A percentile compares a stretch with the other conserved stretches of the same genome.
These are phyloP conservation scores for Exophiala spinifera DNA, from an alignment of 2,329 filamentous ascomycete genomes.

Conservation along the genomic window DNA sequence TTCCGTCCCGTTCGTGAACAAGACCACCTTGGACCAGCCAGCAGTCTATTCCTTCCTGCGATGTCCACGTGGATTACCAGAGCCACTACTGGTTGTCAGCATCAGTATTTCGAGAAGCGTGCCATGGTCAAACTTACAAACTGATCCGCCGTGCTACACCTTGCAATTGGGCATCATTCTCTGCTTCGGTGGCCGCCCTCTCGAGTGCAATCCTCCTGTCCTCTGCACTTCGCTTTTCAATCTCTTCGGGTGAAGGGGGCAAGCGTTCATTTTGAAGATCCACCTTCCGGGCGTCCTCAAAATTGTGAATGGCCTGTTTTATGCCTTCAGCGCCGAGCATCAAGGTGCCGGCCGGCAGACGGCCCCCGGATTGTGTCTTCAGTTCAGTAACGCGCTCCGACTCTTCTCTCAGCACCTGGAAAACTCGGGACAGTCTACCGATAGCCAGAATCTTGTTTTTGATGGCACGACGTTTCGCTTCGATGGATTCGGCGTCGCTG, in stretches of 20 bases:
- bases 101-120: not conserved
- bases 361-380: constrained; percentile 91
- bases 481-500: constrained; percentile 76
- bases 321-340: constrained; percentile 98
- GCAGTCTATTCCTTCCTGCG: constrained; percentile 21
- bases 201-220: constrained; percentile 74
- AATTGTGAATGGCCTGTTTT: constrained; percentile 95
- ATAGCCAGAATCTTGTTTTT: constrained; percentile 99
- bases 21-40: not conserved
- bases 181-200: constrained; percentile 80
- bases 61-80: constrained; percentile 24
- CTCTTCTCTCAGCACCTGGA: constrained; percentile 96
- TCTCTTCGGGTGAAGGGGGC: constrained; percentile 89
- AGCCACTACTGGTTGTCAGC: constrained; percentile 27
- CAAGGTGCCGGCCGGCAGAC: constrained; percentile 88
- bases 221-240: constrained; percentile 75
- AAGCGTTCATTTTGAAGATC: constrained; percentile 95
- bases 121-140: constrained; percentile 66
- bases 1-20: not conserved
- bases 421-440: constrained; percentile 90
- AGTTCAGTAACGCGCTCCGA: constrained; percentile 95
- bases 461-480: constrained; percentile 93
- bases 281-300: constrained; percentile 95
- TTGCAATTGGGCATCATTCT: constrained; percentile 85
- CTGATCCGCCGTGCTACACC: constrained; percentile 86